Percentiles rank a stretch among this genome's conserved stretches.
phyloP scores from a whole-genome alignment of 192 early-diverging fungal genomes.

The Umbelopsis vinacea region DNA sequence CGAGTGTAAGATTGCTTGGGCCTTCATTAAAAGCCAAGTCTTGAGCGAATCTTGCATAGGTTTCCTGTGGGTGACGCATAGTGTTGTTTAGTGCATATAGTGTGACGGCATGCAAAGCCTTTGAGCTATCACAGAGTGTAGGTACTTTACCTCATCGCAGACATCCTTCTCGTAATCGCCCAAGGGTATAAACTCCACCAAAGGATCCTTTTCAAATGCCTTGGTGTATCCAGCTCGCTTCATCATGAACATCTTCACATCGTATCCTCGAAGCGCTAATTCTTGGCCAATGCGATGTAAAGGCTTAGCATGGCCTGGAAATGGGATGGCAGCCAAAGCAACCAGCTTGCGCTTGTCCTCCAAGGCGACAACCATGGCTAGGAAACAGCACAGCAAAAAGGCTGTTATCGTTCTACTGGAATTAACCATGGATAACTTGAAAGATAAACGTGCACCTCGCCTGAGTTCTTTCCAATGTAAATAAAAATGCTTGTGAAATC shows the following conservation, averaged over 20 bases:
- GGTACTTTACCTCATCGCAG: conserved; percentile 4
- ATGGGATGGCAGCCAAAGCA: conserved; percentile 4
- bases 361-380: background rate
- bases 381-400: background rate
- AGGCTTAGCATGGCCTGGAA: conserved; percentile 1
- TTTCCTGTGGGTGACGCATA: background rate
- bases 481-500: background rate
- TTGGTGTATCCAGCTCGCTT: background rate
- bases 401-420: background rate
- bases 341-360: background rate
- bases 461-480: background rate
- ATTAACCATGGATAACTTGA: background rate
- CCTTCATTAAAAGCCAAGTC: conserved; percentile 11
- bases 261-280: background rate
- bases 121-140: too few relatives aligned
- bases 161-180: conserved; percentile 8
- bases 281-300: conserved; percentile 1
- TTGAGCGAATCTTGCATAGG: background rate
- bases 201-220: background rate
- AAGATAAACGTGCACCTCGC: background rate
- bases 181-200: background rate
- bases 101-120: too few relatives aligned
- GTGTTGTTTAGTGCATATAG: background rate
- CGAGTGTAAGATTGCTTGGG: conserved; percentile 1
- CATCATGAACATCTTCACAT: conserved; percentile 13